Evolutionary conservation across 2,329 filamentous ascomycete species (phyloP).

Genomic region (Corniculantispora saksenae): DNA sequence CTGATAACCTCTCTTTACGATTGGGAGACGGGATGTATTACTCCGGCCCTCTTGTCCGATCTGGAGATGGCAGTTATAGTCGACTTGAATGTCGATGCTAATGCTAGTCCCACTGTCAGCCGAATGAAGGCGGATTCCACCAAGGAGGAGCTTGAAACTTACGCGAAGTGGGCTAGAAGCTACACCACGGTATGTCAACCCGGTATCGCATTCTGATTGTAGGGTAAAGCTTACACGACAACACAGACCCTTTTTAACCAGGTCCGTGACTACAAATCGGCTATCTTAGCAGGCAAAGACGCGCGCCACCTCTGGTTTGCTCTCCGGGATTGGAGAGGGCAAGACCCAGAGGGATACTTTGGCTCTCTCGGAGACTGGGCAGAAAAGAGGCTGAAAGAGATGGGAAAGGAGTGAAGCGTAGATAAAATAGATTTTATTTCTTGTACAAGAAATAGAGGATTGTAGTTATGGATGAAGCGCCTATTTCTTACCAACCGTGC

Average conservation of each 20-base stretch:
- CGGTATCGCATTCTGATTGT: neutral
- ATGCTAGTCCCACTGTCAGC: slow-evolving; percentile 25
- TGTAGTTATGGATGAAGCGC: neutral
- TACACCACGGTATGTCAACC: neutral
- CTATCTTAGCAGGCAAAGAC: slow-evolving; percentile 29
- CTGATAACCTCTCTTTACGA: slow-evolving; percentile 33
- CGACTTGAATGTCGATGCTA: slow-evolving; percentile 23
- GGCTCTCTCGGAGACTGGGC: neutral
- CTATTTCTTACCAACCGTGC: neutral
- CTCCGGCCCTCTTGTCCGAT: slow-evolving; percentile 32
- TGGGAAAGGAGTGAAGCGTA: neutral
- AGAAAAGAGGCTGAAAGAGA: neutral
- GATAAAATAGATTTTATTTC: neutral
- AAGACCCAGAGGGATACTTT: slow-evolving; percentile 1
- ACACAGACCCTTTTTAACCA: slow-evolving; percentile 20
- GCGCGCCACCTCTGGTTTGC: slow-evolving; percentile 32
- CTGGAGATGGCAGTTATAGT: slow-evolving; percentile 23
- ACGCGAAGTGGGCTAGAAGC: slow-evolving; percentile 24
- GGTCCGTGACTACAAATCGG: slow-evolving; percentile 24
- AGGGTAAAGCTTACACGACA: neutral
- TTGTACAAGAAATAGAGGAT: neutral
- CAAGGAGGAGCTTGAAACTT: slow-evolving; percentile 23
- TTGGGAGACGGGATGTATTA: slow-evolving; percentile 32
- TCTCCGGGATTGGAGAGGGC: slow-evolving; percentile 18
- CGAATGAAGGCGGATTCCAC: slow-evolving; percentile 24